Evolutionary conservation across 257 asterid genomes (phyloP).

Genomic region (Ehretia macrophylla): DNA sequence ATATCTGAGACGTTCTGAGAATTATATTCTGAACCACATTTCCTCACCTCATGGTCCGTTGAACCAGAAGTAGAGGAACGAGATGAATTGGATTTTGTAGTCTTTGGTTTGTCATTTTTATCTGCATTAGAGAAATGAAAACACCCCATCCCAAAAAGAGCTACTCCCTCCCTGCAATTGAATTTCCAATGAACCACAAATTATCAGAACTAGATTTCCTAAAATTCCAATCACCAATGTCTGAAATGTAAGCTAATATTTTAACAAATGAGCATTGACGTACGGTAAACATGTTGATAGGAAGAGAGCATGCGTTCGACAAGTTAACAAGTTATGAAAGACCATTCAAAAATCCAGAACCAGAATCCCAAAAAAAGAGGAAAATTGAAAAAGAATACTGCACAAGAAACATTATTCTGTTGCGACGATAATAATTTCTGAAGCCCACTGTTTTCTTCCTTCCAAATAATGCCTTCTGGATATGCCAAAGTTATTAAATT

Average conservation of each 20-base stretch:
- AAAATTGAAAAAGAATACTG: no score
- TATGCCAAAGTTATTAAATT: no score
- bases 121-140: constrained; percentile 38
- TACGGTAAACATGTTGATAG: no score
- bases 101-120: constrained; percentile 39
- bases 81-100: constrained; percentile 40
- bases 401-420: no score
- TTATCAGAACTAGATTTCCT: neutral
- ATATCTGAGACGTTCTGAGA: constrained; percentile 58
- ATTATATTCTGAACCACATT: constrained; percentile 41
- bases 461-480: no score
- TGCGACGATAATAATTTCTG: no score
- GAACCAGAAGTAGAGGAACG: constrained; percentile 43
- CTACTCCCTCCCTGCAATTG: constrained; percentile 9
- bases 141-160: constrained; percentile 51
- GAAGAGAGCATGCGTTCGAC: no score
- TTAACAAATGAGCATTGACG: no score
- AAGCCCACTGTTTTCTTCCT: no score
- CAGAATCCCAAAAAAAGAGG: no score
- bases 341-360: no score
- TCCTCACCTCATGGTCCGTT: constrained; percentile 49
- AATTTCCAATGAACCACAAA: neutral
- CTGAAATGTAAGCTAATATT: neutral
- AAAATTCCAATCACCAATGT: neutral
- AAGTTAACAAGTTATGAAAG: no score